phyloP scores from a whole-genome alignment of 2,329 filamentous ascomycete species.

The Davidsoniella australis region DNA sequence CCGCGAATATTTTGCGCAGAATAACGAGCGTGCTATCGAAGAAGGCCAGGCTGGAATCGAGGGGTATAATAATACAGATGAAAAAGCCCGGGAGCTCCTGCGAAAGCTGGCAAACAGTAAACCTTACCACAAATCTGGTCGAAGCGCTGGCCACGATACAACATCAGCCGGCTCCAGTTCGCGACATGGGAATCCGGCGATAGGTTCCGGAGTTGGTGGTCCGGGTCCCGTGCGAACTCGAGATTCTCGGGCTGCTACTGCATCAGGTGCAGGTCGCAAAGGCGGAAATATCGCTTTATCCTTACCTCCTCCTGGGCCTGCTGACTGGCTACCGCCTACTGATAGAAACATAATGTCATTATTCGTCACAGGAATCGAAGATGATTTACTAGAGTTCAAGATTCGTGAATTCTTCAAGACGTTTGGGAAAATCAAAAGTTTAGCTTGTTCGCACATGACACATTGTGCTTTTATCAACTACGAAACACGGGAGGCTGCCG shows the following conservation, averaged over 20 bases:
- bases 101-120: conserved; percentile 77
- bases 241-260: conserved; percentile 37
- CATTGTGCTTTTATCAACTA: conserved; percentile 97
- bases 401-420: conserved; percentile 78
- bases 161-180: conserved; percentile 18
- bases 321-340: conserved; percentile 70
- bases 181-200: conserved; percentile 28
- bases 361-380: conserved; percentile 88
- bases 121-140: conserved; percentile 84
- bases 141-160: conserved; percentile 46
- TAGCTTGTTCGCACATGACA: conserved; percentile 92
- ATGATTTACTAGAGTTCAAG: conserved; percentile 85
- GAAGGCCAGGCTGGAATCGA: conserved; percentile 74
- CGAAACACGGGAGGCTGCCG: conserved; percentile 65
- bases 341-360: conserved; percentile 82
- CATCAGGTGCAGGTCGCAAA: conserved; percentile 29
- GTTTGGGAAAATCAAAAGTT: conserved; percentile 76
- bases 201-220: conserved; percentile 41
- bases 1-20: conserved; percentile 92
- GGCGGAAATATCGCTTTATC: conserved; percentile 26
- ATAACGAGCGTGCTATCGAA: conserved; percentile 89
- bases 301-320: conserved; percentile 40
- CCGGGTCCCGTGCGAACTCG: conserved; percentile 67
- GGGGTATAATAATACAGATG: conserved; percentile 91
- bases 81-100: conserved; percentile 82